These are phyloP conservation scores for Rhodamnia rubescens DNA, from an alignment of 345 rosid species.

Conservation along the genomic window DNA sequence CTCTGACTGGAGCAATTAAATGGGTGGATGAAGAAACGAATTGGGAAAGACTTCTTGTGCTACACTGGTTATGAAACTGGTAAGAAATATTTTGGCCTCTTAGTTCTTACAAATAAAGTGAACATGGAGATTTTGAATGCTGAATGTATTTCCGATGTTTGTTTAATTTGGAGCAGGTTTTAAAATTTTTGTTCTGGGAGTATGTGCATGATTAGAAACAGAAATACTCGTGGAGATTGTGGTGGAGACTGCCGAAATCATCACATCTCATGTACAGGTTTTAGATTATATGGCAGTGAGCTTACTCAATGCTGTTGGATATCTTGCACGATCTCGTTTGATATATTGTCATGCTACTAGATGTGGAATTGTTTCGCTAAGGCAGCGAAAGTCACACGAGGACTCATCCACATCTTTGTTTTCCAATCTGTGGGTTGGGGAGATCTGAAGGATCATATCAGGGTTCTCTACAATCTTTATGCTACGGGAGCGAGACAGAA, in stretches of 20 bases:
- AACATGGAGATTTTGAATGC: neutral
- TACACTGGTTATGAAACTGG: neutral
- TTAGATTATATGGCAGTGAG: neutral
- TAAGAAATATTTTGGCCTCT: neutral
- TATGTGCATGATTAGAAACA: neutral
- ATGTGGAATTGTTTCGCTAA: neutral
- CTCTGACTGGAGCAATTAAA: neutral
- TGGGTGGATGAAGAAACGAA: neutral
- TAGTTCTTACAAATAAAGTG: neutral
- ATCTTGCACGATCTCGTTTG: neutral
- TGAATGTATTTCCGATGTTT: neutral
- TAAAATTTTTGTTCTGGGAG: neutral
- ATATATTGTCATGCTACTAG: neutral
- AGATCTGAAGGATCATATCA: neutral
- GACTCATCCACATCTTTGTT: neutral
- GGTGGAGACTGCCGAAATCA: neutral
- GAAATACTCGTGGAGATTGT: neutral
- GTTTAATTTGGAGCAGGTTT: neutral
- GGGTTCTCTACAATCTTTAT: neutral
- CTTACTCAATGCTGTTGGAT: neutral
- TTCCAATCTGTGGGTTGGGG: neutral
- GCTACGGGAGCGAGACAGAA: neutral
- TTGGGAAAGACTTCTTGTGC: neutral
- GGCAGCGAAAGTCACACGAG: neutral
- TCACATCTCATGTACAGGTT: neutral